phyloP scores from a whole-genome alignment of 495 filamentous ascomycete species.

The Penicillium subrubescens region DNA sequence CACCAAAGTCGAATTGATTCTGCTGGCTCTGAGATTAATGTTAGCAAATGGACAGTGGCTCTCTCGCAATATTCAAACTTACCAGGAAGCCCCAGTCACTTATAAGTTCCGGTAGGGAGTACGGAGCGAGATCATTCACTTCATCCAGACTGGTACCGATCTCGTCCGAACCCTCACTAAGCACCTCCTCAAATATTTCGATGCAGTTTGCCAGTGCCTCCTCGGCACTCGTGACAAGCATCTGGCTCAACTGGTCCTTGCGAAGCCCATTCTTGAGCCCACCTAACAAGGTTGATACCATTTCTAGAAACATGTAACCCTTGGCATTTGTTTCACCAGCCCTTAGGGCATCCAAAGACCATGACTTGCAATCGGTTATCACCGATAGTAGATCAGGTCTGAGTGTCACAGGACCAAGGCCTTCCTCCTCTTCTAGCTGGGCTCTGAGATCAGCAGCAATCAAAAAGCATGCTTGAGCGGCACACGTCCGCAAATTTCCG shows the following conservation, averaged over 20 bases:
- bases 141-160: background rate
- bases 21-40: slow-evolving; percentile 5
- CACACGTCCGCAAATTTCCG: slow-evolving; percentile 48
- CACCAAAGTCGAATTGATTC: slow-evolving; percentile 12
- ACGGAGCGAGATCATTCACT: slow-evolving; percentile 3
- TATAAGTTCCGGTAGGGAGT: slow-evolving; percentile 13
- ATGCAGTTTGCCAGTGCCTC: slow-evolving; percentile 35
- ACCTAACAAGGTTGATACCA: slow-evolving; percentile 48
- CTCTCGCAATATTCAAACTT: background rate
- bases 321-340: slow-evolving; percentile 62
- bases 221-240: slow-evolving; percentile 42
- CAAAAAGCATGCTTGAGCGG: slow-evolving; percentile 44
- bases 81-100: slow-evolving; percentile 32
- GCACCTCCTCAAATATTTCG: slow-evolving; percentile 32
- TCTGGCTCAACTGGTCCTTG: slow-evolving; percentile 30
- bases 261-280: slow-evolving; percentile 39
- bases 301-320: slow-evolving; percentile 46
- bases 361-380: slow-evolving; percentile 47
- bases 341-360: slow-evolving; percentile 42
- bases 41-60: background rate
- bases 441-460: slow-evolving; percentile 50
- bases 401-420: slow-evolving; percentile 42
- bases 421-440: slow-evolving; percentile 54
- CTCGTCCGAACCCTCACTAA: slow-evolving; percentile 16
- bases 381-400: slow-evolving; percentile 51